Evolutionary conservation across 768 basidiomycete species (phyloP), one percentile per base, ranked within the genome.

Genomic region (Boletus reticuloceps): DNA sequence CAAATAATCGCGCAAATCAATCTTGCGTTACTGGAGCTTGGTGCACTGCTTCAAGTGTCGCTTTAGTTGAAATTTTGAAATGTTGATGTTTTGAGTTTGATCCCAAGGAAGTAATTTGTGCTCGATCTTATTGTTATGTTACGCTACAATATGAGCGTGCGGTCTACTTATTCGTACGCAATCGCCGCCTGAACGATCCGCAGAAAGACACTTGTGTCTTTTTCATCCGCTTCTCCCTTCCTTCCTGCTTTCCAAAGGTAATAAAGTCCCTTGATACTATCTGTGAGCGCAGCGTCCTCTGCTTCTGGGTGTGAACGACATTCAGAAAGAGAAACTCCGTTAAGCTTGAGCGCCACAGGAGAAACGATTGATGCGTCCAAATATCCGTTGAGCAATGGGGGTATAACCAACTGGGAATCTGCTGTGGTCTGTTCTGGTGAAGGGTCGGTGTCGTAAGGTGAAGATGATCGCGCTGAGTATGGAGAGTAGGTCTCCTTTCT

Each of bases 261-360:
- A 66, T 82, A 87, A 39, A 89, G 65, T 2, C 82, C 80, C 55
- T 73, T 76, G 47, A 87, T 77, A 32, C 79, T 76, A 37, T 81
- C 77, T 39, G 72, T 76, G 44, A 88, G 69, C 19, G 80, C 76
- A 27, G 74, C 73, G 46, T 77, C 73, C 19, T 60, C 70, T 46
- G 65, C 62, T 13, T 49, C 40, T 40, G 25, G 29, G 40, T 6
- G 52, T 29, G 50, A 29, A 13, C 14, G 31, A 12, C n/a, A 50
- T 19, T 53, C 50, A 9, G 51, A 47, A 44, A 54, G 47, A 22
- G 64, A 25, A 19, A 50, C 37, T 11, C 53, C 58, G 17, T 62
- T 47, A 45, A 61, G 45, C 46, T 60, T 51, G 41, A 64, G 54
- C 17, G 37, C 39, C 14, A 58, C 40, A 6, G 62, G 58, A n/a